Percentiles rank a stretch among this genome's conserved stretches.
Conservation (phyloP, 495 filamentous ascomycete genomes). For the Neurospora sublineolata region DNA sequence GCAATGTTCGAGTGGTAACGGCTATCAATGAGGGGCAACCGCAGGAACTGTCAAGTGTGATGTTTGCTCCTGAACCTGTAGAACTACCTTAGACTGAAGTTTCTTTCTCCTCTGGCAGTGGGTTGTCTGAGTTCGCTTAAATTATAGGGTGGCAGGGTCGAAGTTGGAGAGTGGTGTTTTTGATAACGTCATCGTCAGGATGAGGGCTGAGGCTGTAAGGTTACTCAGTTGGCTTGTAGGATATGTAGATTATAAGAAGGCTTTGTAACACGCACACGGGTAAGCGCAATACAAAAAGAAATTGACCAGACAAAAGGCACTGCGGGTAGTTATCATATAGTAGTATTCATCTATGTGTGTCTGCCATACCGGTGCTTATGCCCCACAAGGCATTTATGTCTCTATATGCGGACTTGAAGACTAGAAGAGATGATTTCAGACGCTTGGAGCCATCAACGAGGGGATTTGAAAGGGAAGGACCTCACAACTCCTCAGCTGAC, state of each 20-base stretch:
- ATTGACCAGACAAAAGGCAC: background rate
- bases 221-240: background rate
- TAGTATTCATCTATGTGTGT: background rate
- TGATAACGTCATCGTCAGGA: background rate
- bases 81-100: background rate
- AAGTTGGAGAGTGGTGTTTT: background rate
- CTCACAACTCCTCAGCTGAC: slow-evolving; percentile 1
- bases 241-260: background rate
- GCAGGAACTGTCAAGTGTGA: slow-evolving; percentile 2
- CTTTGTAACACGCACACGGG: background rate
- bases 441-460: background rate
- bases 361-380: background rate
- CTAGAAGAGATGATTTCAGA: background rate
- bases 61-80: slow-evolving; percentile 1
- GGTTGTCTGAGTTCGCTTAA: background rate
- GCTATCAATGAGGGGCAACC: background rate
- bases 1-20: background rate
- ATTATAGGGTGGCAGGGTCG: background rate
- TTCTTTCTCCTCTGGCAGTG: background rate
- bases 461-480: background rate
- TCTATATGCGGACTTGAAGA: background rate
- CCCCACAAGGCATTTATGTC: background rate
- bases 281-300: background rate
- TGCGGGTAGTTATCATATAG: background rate
- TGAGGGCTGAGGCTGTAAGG: background rate